Evolutionary conservation across 148 eudicot genomes (phyloP).

Genomic region (Diospyros kaki): DNA sequence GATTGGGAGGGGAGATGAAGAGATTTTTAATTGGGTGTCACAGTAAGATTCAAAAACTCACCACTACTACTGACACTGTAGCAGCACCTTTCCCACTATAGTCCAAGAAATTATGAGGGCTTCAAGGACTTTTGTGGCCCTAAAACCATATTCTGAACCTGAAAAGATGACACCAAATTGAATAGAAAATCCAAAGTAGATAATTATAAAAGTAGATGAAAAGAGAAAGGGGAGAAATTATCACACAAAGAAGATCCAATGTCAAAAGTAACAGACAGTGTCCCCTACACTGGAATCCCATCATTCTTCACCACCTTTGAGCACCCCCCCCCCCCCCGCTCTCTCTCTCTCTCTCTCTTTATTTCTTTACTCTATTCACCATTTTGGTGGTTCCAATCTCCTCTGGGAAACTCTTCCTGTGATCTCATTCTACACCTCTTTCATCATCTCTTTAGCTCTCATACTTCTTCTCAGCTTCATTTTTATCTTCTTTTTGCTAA

Average conservation of each 20-base stretch:
- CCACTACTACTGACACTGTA: too few species aligned
- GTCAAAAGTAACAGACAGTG: neutral
- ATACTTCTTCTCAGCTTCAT: neutral
- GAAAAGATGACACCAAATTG: constrained; percentile 2
- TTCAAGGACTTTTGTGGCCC: too few species aligned
- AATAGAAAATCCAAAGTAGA: constrained; percentile 8
- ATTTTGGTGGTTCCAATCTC: neutral
- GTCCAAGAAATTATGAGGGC: too few species aligned
- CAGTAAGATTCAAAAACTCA: too few species aligned
- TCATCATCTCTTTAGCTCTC: too few species aligned
- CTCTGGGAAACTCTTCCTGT: too few species aligned
- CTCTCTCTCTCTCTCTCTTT: neutral
- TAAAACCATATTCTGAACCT: neutral
- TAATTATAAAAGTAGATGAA: constrained; percentile 2
- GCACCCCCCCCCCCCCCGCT: constrained; percentile 2
- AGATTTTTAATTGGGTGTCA: too few species aligned
- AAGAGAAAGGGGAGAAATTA: neutral
- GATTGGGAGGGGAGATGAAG: too few species aligned
- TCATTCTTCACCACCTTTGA: neutral
- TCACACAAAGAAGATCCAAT: constrained; percentile 8
- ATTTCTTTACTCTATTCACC: neutral
- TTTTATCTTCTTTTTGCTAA: neutral
- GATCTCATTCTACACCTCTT: too few species aligned
- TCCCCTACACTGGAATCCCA: neutral
- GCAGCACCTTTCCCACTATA: too few species aligned